These are phyloP conservation scores for Globisporangium splendens DNA, from an alignment of 352 stramenopile genomes.

Conservation along the genomic window DNA sequence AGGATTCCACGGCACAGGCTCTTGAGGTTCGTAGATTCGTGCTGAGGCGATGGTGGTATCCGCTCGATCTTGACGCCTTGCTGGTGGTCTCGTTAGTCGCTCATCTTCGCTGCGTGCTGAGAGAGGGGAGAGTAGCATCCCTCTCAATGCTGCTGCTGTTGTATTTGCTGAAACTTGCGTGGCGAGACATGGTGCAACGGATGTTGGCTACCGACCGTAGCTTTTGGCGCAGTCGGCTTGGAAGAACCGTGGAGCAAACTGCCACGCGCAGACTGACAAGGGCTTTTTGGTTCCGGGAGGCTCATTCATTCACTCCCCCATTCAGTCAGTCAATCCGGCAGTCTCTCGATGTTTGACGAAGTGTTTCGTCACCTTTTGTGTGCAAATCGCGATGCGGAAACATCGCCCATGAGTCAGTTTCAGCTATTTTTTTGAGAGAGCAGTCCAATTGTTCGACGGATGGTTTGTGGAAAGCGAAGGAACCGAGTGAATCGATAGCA, in stretches of 20 bases:
- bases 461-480: too few relatives aligned
- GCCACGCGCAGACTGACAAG: too few relatives aligned
- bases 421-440: background rate
- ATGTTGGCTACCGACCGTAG: background rate
- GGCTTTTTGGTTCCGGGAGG: too few relatives aligned
- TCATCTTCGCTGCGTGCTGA: constrained; percentile 1
- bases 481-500: background rate
- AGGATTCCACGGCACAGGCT: constrained; percentile 28
- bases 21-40: background rate
- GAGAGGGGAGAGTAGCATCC: constrained; percentile 29
- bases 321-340: too few relatives aligned
- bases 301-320: too few relatives aligned
- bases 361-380: too few relatives aligned
- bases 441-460: too few relatives aligned
- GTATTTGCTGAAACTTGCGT: constrained; percentile 39
- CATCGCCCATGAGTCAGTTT: too few relatives aligned
- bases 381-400: too few relatives aligned
- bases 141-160: constrained; percentile 30
- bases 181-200: constrained; percentile 33
- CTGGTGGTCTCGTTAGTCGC: background rate
- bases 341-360: too few relatives aligned
- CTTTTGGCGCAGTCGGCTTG: constrained; percentile 1
- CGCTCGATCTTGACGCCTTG: background rate
- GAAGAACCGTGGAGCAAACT: too few relatives aligned
- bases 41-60: background rate